Evolutionary conservation across 2,329 filamentous ascomycete genomes (phyloP).

Genomic region (Venturia oleaginea): DNA sequence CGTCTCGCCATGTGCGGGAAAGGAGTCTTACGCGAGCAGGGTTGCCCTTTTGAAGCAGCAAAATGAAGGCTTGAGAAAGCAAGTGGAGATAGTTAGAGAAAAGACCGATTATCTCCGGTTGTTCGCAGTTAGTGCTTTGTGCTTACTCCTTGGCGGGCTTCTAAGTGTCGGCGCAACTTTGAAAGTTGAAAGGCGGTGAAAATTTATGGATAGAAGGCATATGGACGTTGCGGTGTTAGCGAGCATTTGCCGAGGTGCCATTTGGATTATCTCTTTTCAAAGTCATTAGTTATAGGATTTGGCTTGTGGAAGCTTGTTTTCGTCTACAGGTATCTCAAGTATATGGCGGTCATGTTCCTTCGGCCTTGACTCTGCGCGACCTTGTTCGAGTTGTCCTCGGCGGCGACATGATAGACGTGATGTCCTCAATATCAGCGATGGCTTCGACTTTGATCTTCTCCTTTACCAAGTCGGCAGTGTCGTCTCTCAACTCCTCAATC

Average conservation of each 20-base stretch:
- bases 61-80: background rate
- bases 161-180: background rate
- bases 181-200: background rate
- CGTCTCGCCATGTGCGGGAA: background rate
- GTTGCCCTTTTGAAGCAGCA: background rate
- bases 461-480: background rate
- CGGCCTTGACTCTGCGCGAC: background rate
- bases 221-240: no score
- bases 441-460: background rate
- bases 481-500: background rate
- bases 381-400: background rate
- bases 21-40: background rate
- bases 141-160: background rate
- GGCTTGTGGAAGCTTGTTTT: background rate
- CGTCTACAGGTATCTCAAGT: background rate
- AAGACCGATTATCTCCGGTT: background rate
- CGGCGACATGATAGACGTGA: background rate
- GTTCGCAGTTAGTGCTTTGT: background rate
- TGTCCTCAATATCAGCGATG: background rate
- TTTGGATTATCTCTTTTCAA: no score
- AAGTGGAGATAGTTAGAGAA: background rate
- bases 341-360: background rate
- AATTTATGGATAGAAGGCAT: background rate
- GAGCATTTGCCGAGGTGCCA: no score
- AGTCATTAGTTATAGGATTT: no score